These are phyloP conservation scores for Cercospora sp. DNA, from an alignment of 2,329 filamentous ascomycete genomes.

Conservation along the genomic window DNA sequence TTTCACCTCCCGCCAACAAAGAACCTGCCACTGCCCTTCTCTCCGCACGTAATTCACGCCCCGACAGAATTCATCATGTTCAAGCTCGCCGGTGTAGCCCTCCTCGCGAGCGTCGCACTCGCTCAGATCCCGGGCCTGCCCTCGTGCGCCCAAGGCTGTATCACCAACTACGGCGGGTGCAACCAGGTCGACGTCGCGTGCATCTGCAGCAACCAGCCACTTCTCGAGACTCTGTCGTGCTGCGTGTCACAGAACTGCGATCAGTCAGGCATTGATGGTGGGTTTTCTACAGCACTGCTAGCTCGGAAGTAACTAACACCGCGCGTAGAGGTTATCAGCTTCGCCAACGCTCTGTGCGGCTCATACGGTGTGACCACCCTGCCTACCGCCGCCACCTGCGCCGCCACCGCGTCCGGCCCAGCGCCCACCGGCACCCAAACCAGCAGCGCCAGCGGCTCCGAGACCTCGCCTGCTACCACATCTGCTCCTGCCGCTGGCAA, in stretches of 20 bases:
- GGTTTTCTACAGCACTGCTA: neutral
- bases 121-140: conserved; percentile 31
- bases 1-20: neutral
- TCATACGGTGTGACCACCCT: conserved; percentile 42
- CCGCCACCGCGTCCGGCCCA: conserved; percentile 26
- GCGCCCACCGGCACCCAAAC: conserved; percentile 13
- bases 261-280: neutral
- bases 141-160: conserved; percentile 38
- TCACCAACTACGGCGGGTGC: conserved; percentile 43
- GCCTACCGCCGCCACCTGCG: conserved; percentile 43
- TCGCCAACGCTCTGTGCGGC: conserved; percentile 45
- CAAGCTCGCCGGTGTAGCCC: conserved; percentile 22
- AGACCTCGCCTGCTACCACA: neutral
- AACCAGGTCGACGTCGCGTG: conserved; percentile 43
- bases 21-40: neutral
- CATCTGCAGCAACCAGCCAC: conserved; percentile 43
- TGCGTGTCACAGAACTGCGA: conserved; percentile 43
- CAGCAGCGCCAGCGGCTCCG: conserved; percentile 6
- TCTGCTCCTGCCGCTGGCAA: conserved; percentile 1
- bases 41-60: neutral
- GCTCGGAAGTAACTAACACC: neutral
- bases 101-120: conserved; percentile 25
- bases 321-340: conserved; percentile 43
- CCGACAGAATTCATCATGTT: conserved; percentile 24
- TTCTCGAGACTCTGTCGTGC: conserved; percentile 44